Evolutionary conservation across 2,329 filamentous ascomycete genomes (phyloP), one percentile per base, ranked within the genome.

Genomic region (Neopestalotiopsis rosae): DNA sequence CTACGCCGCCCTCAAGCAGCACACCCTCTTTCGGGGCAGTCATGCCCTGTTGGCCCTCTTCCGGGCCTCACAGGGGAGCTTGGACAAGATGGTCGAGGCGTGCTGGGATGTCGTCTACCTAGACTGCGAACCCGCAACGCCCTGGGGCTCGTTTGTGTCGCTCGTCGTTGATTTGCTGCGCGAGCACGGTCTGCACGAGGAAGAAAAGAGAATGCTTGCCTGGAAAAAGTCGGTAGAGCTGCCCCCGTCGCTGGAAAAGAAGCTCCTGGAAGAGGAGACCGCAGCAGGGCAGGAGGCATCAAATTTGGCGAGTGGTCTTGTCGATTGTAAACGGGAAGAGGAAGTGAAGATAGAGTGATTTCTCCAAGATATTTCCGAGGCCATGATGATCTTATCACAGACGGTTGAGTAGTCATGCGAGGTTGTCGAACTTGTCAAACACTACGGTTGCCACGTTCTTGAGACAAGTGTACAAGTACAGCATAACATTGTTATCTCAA

Each of bases 201-300:
- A 59, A 28, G 28, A n/a, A 24, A 28, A 59, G 24, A 59, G 57
- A 28, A 59, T 59, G 2, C 10, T 30, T 9, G 57, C 57, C 4
- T 59, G 57, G 57, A 59, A 34, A 28, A 59, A 59, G 30, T 34
- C 24, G 30, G 57, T 59, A 9, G 57, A 59, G 57, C 57, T 59
- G 12, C 20, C 57, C 10, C 57, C 57, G 2, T 59, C 57, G 24
- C 30, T 59, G 3, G 57, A 59, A 13, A 34, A 30, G 30, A 34
- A 30, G 4, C 57, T 59, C 57, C 9, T 59, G 57, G 57, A 59
- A 12, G n/a, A 59, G 9, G 45, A 24, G n/a, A 9, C 17, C 17
- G 45, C 17, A 9, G 14, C 45, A 4, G n/a, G 6, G n/a, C 14
- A 52, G 17, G 45, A 9, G 4, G n/a, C 45, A 9, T 52, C 45